Conservation (phyloP, 1,139 yeast species). For the Yamadazyma sp. region DNA sequence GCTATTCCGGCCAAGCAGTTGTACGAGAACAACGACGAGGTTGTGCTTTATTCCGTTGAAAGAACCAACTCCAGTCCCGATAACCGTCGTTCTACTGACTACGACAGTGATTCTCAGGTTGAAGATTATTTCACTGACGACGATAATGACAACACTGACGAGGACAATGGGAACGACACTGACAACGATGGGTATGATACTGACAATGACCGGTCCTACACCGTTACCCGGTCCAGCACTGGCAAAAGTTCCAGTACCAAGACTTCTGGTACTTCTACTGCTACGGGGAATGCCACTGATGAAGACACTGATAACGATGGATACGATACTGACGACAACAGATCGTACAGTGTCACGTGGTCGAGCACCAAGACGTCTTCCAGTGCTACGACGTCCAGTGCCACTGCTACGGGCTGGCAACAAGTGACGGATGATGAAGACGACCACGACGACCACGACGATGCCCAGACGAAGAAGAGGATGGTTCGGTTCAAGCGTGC, state of each 20-base stretch:
- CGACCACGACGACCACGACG: not conserved
- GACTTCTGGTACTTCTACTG: not conserved
- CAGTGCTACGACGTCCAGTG: not conserved
- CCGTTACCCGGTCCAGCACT: no score
- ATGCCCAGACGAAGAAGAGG: no score
- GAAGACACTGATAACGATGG: conserved; percentile 3
- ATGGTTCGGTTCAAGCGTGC: no score
- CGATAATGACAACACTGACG: conserved; percentile 7
- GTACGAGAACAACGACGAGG: conserved; percentile 5
- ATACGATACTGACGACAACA: not conserved
- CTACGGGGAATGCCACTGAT: conserved; percentile 1
- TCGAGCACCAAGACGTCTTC: no score
- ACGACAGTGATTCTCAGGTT: conserved; percentile 7
- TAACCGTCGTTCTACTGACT: conserved; percentile 3
- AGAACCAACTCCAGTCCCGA: conserved; percentile 6
- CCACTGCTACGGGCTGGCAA: not conserved
- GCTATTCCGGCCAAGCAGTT: conserved; percentile 11
- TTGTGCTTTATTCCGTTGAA: conserved; percentile 11
- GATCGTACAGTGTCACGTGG: not conserved
- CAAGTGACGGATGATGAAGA: not conserved
- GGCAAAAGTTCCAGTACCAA: not conserved
- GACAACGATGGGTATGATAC: conserved; percentile 3
- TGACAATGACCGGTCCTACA: not conserved
- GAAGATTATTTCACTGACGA: conserved; percentile 8
- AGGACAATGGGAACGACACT: conserved; percentile 3